These are phyloP conservation scores for Aegle marmelos DNA, from an alignment of 345 rosid genomes.

Conservation along the genomic window DNA sequence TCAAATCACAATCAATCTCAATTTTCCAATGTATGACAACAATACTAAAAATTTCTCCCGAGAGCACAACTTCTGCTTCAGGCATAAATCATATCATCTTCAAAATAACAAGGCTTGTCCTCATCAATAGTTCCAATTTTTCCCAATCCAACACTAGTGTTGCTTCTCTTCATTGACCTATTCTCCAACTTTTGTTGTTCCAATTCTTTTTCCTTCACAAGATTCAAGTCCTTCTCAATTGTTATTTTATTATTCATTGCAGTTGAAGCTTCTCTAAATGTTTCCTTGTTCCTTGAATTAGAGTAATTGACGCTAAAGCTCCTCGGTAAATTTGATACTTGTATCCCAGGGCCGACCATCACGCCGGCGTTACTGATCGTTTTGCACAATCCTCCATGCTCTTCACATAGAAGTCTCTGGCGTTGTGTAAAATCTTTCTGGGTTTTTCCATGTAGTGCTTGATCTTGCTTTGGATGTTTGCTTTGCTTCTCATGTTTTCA, in stretches of 20 bases:
- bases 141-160: constrained; percentile 44
- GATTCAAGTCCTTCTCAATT: background rate
- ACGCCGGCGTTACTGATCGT: constrained; percentile 5
- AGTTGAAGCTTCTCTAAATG: background rate
- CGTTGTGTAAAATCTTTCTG: constrained; percentile 15
- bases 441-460: constrained; percentile 13
- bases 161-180: constrained; percentile 27
- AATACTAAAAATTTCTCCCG: background rate
- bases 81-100: constrained; percentile 21
- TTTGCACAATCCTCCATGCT: constrained; percentile 17
- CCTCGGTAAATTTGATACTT: constrained; percentile 1
- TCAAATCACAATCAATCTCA: background rate
- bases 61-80: constrained; percentile 34
- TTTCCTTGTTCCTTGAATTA: background rate
- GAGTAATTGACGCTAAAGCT: constrained; percentile 10
- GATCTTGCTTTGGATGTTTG: constrained; percentile 5
- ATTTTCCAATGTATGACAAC: background rate
- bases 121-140: constrained; percentile 49
- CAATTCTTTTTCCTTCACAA: background rate
- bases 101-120: constrained; percentile 39
- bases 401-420: constrained; percentile 22
- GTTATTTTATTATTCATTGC: background rate
- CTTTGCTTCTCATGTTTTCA: constrained; percentile 13
- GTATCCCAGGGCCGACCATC: background rate
- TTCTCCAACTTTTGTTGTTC: background rate